Conservation (phyloP, 2,329 filamentous ascomycete genomes). For the Aspergillus ochraceus region DNA sequence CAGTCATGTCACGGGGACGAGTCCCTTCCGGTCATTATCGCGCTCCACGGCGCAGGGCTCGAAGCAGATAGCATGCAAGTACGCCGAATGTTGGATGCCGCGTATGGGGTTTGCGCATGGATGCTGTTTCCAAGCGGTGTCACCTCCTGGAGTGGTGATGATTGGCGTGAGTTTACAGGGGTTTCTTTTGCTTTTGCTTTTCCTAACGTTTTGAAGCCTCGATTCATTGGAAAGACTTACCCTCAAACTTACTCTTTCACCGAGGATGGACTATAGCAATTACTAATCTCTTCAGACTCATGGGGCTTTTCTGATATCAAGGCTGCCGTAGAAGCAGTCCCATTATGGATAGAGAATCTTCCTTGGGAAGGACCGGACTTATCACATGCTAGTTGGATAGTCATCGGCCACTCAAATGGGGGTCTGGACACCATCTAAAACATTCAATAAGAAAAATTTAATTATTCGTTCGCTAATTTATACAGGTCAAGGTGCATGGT, state of each 20-base stretch:
- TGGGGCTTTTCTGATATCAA: slow-evolving; percentile 59
- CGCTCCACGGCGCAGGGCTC: slow-evolving; percentile 58
- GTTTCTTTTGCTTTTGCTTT: not conserved
- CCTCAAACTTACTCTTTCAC: not conserved
- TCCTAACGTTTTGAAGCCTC: too few relatives aligned
- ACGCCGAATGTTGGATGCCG: slow-evolving; percentile 49
- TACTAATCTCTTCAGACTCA: slow-evolving; percentile 33
- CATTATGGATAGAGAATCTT: slow-evolving; percentile 50
- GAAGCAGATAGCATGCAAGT: slow-evolving; percentile 52
- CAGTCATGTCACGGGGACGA: not conserved
- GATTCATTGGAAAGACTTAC: too few relatives aligned
- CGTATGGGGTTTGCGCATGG: slow-evolving; percentile 57
- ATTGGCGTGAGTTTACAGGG: slow-evolving; percentile 52
- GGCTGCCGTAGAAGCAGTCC: slow-evolving; percentile 52
- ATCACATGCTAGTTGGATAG: slow-evolving; percentile 51
- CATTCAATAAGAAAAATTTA: not conserved
- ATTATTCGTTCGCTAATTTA: not conserved
- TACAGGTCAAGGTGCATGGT: slow-evolving; percentile 58
- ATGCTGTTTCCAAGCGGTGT: slow-evolving; percentile 57
- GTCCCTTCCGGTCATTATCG: slow-evolving; percentile 51
- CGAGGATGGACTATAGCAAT: not conserved
- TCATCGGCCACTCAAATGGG: slow-evolving; percentile 61
- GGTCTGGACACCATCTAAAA: slow-evolving; percentile 29
- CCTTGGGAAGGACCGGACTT: slow-evolving; percentile 52
- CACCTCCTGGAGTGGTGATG: slow-evolving; percentile 60